Conservation (phyloP, 139 green algal species). For the Spirogloea muscicola region DNA sequence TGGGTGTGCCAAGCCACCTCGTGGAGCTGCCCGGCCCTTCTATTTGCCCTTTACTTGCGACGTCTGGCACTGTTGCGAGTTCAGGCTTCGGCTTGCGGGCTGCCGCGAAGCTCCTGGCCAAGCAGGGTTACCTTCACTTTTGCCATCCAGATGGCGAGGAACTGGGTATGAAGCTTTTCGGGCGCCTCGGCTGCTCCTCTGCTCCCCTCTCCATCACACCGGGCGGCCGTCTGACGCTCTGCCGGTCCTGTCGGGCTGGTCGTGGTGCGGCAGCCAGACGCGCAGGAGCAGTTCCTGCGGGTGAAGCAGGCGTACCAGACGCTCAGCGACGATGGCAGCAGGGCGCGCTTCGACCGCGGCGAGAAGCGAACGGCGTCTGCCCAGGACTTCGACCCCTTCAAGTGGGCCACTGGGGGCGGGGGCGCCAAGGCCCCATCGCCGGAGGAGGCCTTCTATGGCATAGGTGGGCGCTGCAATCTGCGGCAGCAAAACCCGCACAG, state of each 20-base stretch:
- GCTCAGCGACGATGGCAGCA: constrained; percentile 20
- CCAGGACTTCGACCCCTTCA: constrained; percentile 20
- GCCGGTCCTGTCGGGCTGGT: no score
- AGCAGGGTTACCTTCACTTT: no score
- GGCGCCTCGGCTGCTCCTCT: no score
- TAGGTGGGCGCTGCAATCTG: no score
- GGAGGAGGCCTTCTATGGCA: constrained; percentile 22
- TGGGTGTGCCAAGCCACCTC: constrained; percentile 78
- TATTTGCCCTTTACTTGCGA: neutral
- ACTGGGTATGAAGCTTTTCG: no score
- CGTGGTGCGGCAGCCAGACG: constrained; percentile 31
- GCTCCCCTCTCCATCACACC: no score
- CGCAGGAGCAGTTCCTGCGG: constrained; percentile 25
- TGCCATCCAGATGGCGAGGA: no score
- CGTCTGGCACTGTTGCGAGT: neutral
- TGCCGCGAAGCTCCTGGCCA: neutral
- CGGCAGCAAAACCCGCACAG: no score
- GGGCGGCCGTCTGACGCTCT: no score
- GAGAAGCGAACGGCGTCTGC: neutral
- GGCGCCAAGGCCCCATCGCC: neutral
- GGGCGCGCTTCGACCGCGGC: neutral
- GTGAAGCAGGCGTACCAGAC: constrained; percentile 45
- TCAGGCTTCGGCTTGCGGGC: neutral
- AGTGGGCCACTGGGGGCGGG: neutral
- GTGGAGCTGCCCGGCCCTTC: no score